Evolutionary conservation across 2,329 filamentous ascomycete genomes (phyloP), one percentile per base, ranked within the genome.

Genomic region (Hypoxylon rubiginosum): DNA sequence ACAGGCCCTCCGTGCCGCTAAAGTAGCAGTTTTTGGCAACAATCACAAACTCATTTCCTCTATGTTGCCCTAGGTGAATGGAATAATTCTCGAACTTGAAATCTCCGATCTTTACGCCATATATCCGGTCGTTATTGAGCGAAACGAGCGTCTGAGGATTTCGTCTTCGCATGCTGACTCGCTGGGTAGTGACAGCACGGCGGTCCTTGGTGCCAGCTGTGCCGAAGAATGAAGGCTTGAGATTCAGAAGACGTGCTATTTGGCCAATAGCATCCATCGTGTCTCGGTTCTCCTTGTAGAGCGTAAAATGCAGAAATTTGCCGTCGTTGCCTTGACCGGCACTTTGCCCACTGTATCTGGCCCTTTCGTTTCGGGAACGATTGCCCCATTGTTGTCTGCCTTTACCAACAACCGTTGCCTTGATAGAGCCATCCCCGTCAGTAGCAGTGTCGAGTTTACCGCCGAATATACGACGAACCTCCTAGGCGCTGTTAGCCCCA

Each of bases 241-340:
- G 83, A 75, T 91, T 92, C 68, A 97, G 81, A 69, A 91, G 86
- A 46, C 91, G 91, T 0, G 90, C 88, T 43, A 97, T 86, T 74
- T 91, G 92, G 57, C 88, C 90, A 57, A 97, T 85, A 0, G 93
- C 91, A 73, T 97, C 94, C 92, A 97, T 97, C 0, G 94, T 97
- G 76, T 97, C 94, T 76, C 95, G 94, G 81, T 97, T 97, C 81
- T 97, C 94, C 81, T 97, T 97, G 86, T 95, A 97, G 55, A 97
- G 84, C 0, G 92, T 95, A 78, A 97, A 97, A 78, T 97, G 94
- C 13, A 97, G 82, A 77, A 93, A 96, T 52, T 94, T 91, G 17
- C 92, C 93, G n/a, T 85, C 78, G 66, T 62, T 73, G 71, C 32
- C 72, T 69, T 69, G 68, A 28, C 70, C 67, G 57, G 71, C 64